Evolutionary conservation across 164 flowering plant species (phyloP).

Genomic region (Magnolia kwangsiensis): DNA sequence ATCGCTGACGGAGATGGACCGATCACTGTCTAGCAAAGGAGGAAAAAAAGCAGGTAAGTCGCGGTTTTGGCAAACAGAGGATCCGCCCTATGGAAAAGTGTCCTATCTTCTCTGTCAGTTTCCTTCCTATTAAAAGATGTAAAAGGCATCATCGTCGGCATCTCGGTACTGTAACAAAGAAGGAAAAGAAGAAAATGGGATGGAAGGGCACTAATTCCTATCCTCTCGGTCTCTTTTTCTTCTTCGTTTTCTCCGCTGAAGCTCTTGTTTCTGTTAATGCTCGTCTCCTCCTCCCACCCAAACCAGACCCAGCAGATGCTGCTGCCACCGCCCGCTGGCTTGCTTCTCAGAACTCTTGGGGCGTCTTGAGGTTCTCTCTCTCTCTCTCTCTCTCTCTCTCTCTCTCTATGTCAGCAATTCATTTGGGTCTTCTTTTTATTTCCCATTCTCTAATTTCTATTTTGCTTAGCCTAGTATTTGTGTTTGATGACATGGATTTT

Average conservation of each 20-base stretch:
- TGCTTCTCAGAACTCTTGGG: conserved; percentile 77
- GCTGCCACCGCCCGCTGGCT: conserved; percentile 83
- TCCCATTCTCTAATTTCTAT: not conserved
- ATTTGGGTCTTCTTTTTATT: not conserved
- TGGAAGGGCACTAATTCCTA: not conserved
- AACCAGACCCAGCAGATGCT: conserved; percentile 62
- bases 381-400: conserved; percentile 3
- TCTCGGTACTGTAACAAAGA: not conserved
- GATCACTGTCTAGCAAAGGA: too few species aligned
- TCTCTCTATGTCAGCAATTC: not conserved
- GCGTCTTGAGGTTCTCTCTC: conserved; percentile 56
- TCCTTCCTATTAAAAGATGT: not conserved
- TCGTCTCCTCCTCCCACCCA: conserved; percentile 16
- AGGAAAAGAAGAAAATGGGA: not conserved
- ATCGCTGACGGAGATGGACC: too few species aligned
- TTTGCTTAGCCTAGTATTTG: not conserved
- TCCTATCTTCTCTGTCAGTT: not conserved
- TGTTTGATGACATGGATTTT: not conserved
- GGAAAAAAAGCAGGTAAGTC: too few species aligned
- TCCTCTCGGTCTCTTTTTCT: not conserved
- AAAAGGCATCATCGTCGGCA: not conserved
- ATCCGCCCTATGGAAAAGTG: too few species aligned
- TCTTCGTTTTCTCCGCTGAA: not conserved
- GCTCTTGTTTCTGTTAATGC: conserved; percentile 8
- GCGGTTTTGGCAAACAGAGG: too few species aligned